A percentile compares a stretch with the other conserved stretches of the same genome.
Evolutionary conservation across 2,329 filamentous ascomycete species (phyloP).

Genomic region (Onygenales sp.): DNA sequence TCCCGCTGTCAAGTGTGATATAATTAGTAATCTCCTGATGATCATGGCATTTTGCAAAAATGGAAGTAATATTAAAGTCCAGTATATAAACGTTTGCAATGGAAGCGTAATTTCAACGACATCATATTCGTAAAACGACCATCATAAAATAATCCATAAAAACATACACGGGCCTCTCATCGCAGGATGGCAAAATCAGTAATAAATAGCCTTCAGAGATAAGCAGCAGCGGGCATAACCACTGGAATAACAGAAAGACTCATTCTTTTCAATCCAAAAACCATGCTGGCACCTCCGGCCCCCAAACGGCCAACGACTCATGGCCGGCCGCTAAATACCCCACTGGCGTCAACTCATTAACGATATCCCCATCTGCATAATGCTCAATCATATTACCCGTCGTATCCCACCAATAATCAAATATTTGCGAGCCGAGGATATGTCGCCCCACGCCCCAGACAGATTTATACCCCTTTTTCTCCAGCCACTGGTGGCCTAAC

Average conservation of each 20-base stretch:
- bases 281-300: slow-evolving; percentile 3
- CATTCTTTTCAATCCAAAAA: slow-evolving; percentile 1
- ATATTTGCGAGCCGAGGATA: slow-evolving; percentile 43
- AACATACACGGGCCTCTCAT: too few relatives aligned
- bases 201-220: too few relatives aligned
- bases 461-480: slow-evolving; percentile 33
- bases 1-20: too few relatives aligned
- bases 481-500: slow-evolving; percentile 44
- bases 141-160: too few relatives aligned
- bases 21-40: too few relatives aligned
- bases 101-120: too few relatives aligned
- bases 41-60: too few relatives aligned
- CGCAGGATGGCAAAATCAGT: too few relatives aligned
- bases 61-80: too few relatives aligned
- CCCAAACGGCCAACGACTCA: slow-evolving; percentile 8
- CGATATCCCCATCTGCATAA: slow-evolving; percentile 45
- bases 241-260: too few relatives aligned
- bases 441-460: slow-evolving; percentile 45
- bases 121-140: too few relatives aligned
- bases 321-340: slow-evolving; percentile 4
- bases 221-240: accelerated
- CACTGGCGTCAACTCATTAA: slow-evolving; percentile 27
- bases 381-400: slow-evolving; percentile 24
- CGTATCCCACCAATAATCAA: slow-evolving; percentile 44
- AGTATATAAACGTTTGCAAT: too few relatives aligned